These are phyloP conservation scores for Trichoderma aggressivum DNA, from an alignment of 2,329 filamentous ascomycete genomes.

Conservation along the genomic window DNA sequence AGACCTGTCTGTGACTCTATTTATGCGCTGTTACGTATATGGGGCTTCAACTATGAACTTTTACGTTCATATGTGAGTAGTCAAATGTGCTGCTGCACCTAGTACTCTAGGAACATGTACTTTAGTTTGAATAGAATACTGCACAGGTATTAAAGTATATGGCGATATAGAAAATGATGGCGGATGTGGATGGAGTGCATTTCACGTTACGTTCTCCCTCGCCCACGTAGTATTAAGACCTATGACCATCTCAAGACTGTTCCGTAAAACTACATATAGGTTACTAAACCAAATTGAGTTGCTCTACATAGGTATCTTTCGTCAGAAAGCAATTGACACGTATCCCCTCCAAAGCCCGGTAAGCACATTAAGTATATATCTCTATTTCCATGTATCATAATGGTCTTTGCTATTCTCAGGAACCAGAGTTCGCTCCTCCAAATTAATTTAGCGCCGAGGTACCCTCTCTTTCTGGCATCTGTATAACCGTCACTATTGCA, in stretches of 20 bases:
- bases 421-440: too few relatives aligned
- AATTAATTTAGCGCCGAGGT: too few relatives aligned
- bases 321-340: not conserved
- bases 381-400: not conserved
- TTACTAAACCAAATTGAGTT: not conserved
- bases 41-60: not conserved
- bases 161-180: not conserved
- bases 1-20: not conserved
- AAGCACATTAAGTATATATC: not conserved
- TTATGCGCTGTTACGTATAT: not conserved
- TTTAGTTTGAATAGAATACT: not conserved
- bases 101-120: not conserved
- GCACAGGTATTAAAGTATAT: not conserved
- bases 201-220: not conserved
- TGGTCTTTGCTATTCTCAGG: too few relatives aligned
- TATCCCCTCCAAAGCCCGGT: not conserved
- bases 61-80: not conserved
- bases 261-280: not conserved
- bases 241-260: not conserved
- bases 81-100: not conserved
- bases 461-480: too few relatives aligned
- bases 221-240: not conserved
- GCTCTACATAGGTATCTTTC: not conserved
- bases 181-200: not conserved
- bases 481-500: too few relatives aligned